Evolutionary conservation across 805 yeast genomes (phyloP).

Genomic region (Wickerhamiella kurtzmanii): DNA sequence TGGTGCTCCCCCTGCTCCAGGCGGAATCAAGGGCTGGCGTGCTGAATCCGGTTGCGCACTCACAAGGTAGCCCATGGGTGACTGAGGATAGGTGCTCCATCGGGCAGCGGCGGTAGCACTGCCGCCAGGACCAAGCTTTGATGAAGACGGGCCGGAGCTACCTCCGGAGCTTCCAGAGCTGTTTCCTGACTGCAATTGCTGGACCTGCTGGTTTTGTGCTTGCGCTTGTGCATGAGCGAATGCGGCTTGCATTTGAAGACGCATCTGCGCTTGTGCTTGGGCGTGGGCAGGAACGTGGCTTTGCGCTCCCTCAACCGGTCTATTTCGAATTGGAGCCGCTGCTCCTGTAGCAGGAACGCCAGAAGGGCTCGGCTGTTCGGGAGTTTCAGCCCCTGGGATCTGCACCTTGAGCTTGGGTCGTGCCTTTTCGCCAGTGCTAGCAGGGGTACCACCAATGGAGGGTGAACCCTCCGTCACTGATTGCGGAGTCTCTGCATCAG

Average conservation of each 20-base stretch:
- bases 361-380: constrained; percentile 24
- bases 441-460: neutral
- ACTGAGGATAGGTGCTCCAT: constrained; percentile 12
- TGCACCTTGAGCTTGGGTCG: constrained; percentile 29
- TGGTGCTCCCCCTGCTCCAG: neutral
- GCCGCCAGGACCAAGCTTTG: neutral
- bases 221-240: neutral
- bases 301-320: neutral
- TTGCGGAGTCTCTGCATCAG: neutral
- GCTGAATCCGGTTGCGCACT: constrained; percentile 1
- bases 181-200: neutral
- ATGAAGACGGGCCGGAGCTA: neutral
- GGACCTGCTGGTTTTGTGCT: neutral
- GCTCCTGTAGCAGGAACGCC: constrained; percentile 1
- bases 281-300: constrained; percentile 1
- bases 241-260: constrained; percentile 1
- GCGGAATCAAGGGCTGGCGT: neutral
- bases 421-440: constrained; percentile 2
- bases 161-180: neutral
- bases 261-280: constrained; percentile 2
- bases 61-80: constrained; percentile 12
- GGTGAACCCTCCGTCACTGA: neutral
- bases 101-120: constrained; percentile 4
- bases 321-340: neutral
- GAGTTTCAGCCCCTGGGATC: constrained; percentile 21